phyloP scores from a whole-genome alignment of 192 early-diverging fungal genomes.

The Cladochytrium replicatum region DNA sequence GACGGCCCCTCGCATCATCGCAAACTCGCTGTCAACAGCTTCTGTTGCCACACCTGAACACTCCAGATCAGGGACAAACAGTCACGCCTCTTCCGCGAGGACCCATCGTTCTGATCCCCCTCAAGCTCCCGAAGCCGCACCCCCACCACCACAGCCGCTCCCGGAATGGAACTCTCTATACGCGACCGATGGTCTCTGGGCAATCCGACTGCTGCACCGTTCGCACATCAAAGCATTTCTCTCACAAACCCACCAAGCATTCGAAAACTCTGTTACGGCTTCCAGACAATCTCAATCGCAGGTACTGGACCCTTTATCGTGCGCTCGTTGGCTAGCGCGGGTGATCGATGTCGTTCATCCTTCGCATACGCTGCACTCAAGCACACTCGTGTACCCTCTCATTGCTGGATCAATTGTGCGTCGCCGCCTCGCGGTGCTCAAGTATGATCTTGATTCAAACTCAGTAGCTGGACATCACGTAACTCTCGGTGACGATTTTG shows the following conservation, averaged over 20 bases:
- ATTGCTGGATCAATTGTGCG: conserved; percentile 28
- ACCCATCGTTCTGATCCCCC: too few relatives aligned
- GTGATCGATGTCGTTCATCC: conserved; percentile 41
- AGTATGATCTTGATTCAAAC: conserved; percentile 25
- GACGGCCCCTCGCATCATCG: too few relatives aligned
- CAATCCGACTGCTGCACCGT: conserved; percentile 8
- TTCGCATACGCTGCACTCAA: conserved; percentile 31
- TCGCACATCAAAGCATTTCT: conserved; percentile 6
- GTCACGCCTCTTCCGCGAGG: too few relatives aligned
- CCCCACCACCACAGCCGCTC: neutral
- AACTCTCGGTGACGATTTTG: conserved; percentile 18
- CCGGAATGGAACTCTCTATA: conserved; percentile 23
- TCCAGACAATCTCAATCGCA: too few relatives aligned
- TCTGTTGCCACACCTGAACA: too few relatives aligned
- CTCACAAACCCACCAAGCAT: too few relatives aligned
- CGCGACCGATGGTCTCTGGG: conserved; percentile 18
- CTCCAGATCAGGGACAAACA: too few relatives aligned
- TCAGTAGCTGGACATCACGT: conserved; percentile 17
- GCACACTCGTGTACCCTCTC: conserved; percentile 33
- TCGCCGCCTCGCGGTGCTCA: conserved; percentile 21
- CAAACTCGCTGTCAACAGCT: too few relatives aligned
- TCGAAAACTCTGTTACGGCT: too few relatives aligned
- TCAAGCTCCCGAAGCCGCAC: too few relatives aligned
- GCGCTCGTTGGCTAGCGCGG: conserved; percentile 23
- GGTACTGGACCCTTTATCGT: conserved; percentile 25